These are phyloP conservation scores for Hamamelis virginiana DNA, from an alignment of 164 flowering plant genomes.

Conservation along the genomic window DNA sequence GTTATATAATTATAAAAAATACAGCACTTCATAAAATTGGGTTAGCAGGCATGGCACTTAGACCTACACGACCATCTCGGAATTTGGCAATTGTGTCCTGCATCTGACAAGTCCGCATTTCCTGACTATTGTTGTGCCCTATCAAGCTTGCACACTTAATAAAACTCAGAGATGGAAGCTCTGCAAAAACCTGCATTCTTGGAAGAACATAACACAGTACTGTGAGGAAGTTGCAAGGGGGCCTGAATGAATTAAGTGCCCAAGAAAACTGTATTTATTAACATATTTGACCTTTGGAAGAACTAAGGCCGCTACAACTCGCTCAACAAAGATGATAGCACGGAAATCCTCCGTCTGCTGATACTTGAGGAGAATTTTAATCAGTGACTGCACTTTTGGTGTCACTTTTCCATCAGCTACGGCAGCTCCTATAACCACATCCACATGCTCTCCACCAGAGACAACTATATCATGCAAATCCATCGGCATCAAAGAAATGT, in stretches of 20 bases:
- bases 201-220: slow-evolving; percentile 7
- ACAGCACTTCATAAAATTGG: neutral
- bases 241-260: neutral
- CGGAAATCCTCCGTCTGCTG: slow-evolving; percentile 94
- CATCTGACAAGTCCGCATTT: slow-evolving; percentile 92
- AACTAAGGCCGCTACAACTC: slow-evolving; percentile 95
- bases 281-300: slow-evolving; percentile 83
- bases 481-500: neutral
- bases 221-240: neutral
- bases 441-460: slow-evolving; percentile 99
- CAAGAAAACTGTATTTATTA: neutral
- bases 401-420: slow-evolving; percentile 99
- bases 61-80: slow-evolving; percentile 94
- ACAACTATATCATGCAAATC: slow-evolving; percentile 47
- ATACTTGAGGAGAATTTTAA: slow-evolving; percentile 85
- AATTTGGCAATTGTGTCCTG: slow-evolving; percentile 93
- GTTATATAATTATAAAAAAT: slow-evolving; percentile 1
- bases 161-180: slow-evolving; percentile 92
- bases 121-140: slow-evolving; percentile 98
- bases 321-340: slow-evolving; percentile 97
- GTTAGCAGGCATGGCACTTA: slow-evolving; percentile 1
- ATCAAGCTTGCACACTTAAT: slow-evolving; percentile 89
- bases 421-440: slow-evolving; percentile 92
- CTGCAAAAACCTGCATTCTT: slow-evolving; percentile 77
- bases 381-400: slow-evolving; percentile 92